Evolutionary conservation across 1,284 basidiomycete species (phyloP).

Genomic region (Fistulinella staudtii): DNA sequence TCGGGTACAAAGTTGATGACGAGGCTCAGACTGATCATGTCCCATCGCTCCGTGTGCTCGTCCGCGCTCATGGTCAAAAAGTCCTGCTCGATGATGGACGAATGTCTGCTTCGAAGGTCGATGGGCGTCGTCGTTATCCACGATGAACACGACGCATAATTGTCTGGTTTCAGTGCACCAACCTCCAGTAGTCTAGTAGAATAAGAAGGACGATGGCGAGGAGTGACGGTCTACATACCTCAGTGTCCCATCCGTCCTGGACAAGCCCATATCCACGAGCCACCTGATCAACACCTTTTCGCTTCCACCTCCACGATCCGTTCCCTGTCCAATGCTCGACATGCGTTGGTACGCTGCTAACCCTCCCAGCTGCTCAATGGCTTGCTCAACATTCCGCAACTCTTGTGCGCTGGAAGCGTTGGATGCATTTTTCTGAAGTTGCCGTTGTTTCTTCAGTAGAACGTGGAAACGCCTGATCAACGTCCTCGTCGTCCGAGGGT

Average conservation of each 20-base stretch:
- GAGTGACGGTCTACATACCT: slow-evolving; percentile 35
- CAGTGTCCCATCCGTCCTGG: slow-evolving; percentile 33
- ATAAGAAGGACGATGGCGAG: background rate
- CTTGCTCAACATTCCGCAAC: slow-evolving; percentile 49
- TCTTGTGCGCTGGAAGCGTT: slow-evolving; percentile 27
- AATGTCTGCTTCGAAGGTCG: slow-evolving; percentile 78
- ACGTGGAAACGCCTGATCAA: slow-evolving; percentile 69
- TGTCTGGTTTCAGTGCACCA: slow-evolving; percentile 80
- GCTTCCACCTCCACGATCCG: slow-evolving; percentile 79
- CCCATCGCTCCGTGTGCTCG: slow-evolving; percentile 57
- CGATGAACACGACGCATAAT: slow-evolving; percentile 58
- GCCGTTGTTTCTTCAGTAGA: slow-evolving; percentile 56
- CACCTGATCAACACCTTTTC: slow-evolving; percentile 74
- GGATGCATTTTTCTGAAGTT: slow-evolving; percentile 37
- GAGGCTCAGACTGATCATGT: slow-evolving; percentile 76
- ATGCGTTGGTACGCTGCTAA: slow-evolving; percentile 76
- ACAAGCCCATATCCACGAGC: slow-evolving; percentile 55
- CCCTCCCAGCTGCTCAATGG: slow-evolving; percentile 70
- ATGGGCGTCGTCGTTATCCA: slow-evolving; percentile 78
- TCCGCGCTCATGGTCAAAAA: slow-evolving; percentile 61
- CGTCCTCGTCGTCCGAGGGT: slow-evolving; percentile 53
- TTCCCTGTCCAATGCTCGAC: slow-evolving; percentile 75
- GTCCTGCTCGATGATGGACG: slow-evolving; percentile 75
- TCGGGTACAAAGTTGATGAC: slow-evolving; percentile 88
- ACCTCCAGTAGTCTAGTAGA: slow-evolving; percentile 74